These are phyloP conservation scores for Bisporella sp. DNA, from an alignment of 2,329 filamentous ascomycete species.

Conservation along the genomic window DNA sequence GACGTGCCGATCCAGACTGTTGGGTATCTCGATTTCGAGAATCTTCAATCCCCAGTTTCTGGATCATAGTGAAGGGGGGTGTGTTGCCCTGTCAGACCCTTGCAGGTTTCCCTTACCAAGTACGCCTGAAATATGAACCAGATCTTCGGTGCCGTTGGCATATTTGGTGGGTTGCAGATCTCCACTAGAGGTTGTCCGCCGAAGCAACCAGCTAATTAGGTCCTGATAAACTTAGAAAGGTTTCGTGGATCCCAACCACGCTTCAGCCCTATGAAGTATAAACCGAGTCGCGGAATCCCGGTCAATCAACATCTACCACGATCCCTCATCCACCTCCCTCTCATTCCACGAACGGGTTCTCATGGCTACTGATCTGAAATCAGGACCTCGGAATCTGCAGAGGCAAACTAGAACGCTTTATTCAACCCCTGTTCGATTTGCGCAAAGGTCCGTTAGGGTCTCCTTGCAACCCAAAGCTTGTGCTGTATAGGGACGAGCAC, in stretches of 20 bases:
- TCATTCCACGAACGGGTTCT: background rate
- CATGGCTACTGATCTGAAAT: too few species aligned
- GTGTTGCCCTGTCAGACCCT: constrained; percentile 1
- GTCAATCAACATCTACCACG: background rate
- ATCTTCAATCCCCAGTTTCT: too few species aligned
- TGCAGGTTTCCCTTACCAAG: constrained; percentile 3
- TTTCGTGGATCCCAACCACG: too few species aligned
- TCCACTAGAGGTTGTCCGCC: constrained; percentile 3
- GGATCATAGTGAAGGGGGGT: too few species aligned
- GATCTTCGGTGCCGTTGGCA: constrained; percentile 4
- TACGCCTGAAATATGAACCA: constrained; percentile 5
- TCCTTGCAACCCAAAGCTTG: background rate
- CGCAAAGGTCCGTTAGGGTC: background rate
- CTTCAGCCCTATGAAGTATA: background rate
- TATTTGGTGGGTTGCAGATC: constrained; percentile 2
- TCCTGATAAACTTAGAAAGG: background rate
- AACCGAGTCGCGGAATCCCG: background rate
- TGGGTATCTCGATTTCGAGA: constrained; percentile 2
- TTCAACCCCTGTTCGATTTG: too few species aligned
- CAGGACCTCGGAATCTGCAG: too few species aligned
- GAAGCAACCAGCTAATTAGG: too few species aligned
- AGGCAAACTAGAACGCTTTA: too few species aligned
- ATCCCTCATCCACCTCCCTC: background rate
- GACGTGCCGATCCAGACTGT: constrained; percentile 1
- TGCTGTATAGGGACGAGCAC: background rate